phyloP scores from a whole-genome alignment of 176 grass and related monocot genomes.

The Bolboschoenus planiculmis region DNA sequence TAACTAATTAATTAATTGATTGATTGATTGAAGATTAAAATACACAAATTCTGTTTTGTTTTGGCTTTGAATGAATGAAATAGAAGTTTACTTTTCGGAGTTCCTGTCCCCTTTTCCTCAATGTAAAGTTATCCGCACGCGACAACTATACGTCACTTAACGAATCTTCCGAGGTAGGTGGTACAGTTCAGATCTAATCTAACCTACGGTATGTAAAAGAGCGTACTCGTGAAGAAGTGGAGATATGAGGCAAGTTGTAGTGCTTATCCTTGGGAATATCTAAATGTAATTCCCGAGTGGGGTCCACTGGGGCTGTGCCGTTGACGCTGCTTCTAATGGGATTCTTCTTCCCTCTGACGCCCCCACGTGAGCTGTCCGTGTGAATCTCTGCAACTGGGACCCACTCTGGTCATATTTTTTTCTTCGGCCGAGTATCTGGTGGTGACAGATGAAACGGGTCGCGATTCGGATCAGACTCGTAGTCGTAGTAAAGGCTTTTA shows the following conservation, averaged over 20 bases:
- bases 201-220: no score
- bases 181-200: no score
- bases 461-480: no score
- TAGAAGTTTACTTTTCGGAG: background rate
- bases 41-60: background rate
- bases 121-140: background rate
- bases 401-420: no score
- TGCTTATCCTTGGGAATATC: background rate
- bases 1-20: background rate
- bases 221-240: no score
- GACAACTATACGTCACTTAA: background rate
- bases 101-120: background rate
- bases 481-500: no score
- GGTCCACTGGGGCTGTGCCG: background rate
- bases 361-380: background rate
- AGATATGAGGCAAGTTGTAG: no score
- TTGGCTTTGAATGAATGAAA: background rate
- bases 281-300: background rate
- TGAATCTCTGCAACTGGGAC: no score
- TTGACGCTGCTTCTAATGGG: background rate
- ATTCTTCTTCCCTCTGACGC: background rate
- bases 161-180: no score
- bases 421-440: no score
- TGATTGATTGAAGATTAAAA: background rate
- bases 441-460: no score